Conservation (phyloP, 2,329 filamentous ascomycete species). For the Aureobasidium pullulans region DNA sequence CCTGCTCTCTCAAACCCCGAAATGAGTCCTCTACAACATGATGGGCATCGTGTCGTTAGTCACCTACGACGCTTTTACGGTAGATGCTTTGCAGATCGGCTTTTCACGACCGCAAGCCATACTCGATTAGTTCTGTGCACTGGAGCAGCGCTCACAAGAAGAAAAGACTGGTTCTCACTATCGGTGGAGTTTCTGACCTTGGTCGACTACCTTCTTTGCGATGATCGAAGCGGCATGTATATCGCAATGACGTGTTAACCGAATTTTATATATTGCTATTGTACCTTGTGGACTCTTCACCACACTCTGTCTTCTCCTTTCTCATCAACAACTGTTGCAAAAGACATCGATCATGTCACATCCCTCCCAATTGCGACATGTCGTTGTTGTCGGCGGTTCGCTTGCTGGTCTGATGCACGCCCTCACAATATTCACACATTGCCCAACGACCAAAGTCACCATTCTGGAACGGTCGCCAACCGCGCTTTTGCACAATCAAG, state of each 20-base stretch:
- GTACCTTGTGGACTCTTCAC: too few relatives aligned
- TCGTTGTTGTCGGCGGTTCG: slow-evolving; percentile 26
- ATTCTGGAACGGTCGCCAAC: slow-evolving; percentile 38
- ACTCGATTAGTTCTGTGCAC: too few relatives aligned
- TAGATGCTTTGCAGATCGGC: too few relatives aligned
- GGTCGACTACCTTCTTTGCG: not conserved
- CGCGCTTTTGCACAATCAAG: slow-evolving; percentile 40
- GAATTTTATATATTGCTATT: not conserved
- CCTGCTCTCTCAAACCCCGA: too few relatives aligned
- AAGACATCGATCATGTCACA: too few relatives aligned
- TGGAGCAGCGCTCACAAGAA: too few relatives aligned
- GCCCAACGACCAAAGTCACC: slow-evolving; percentile 19
- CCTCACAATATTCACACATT: slow-evolving; percentile 20
- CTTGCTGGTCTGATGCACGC: slow-evolving; percentile 25
- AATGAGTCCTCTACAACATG: too few relatives aligned
- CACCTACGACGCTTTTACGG: too few relatives aligned
- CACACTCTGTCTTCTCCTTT: too few relatives aligned
- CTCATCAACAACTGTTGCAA: too few relatives aligned
- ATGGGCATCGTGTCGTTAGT: too few relatives aligned
- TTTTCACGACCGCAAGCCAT: too few relatives aligned
- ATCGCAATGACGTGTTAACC: not conserved
- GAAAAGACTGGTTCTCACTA: not conserved
- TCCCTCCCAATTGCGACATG: not conserved
- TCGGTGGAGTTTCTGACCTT: not conserved
- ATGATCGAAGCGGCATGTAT: not conserved